Evolutionary conservation across 352 stramenopile species (phyloP).

Genomic region (Globisporangium paroecandrum): DNA sequence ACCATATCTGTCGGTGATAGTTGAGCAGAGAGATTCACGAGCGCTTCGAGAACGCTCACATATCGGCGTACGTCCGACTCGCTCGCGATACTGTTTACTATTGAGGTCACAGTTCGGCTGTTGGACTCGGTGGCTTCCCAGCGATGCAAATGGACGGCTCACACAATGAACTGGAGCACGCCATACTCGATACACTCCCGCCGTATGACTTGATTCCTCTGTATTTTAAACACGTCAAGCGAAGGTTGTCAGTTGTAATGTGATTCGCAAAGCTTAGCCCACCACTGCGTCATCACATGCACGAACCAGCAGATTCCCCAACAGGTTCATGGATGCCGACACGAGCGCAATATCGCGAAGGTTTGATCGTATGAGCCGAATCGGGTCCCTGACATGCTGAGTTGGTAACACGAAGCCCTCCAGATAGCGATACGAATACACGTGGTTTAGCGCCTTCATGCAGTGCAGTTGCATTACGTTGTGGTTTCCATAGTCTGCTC

Average conservation of each 20-base stretch:
- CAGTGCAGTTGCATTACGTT: constrained; percentile 9
- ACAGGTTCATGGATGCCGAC: constrained; percentile 19
- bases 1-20: constrained; percentile 19
- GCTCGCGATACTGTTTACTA: constrained; percentile 23
- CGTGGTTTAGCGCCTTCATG: constrained; percentile 4
- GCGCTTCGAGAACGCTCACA: constrained; percentile 22
- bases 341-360: constrained; percentile 18
- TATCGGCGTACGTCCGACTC: constrained; percentile 27
- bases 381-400: constrained; percentile 21
- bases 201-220: constrained; percentile 22
- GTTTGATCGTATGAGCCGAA: constrained; percentile 27
- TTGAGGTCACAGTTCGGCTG: constrained; percentile 17
- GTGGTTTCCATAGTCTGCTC: background rate
- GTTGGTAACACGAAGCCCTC: constrained; percentile 15
- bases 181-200: constrained; percentile 23
- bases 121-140: constrained; percentile 13
- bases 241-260: background rate
- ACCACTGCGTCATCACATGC: background rate
- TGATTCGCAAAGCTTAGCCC: background rate
- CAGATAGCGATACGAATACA: constrained; percentile 3
- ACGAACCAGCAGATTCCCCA: constrained; percentile 16
- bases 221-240: background rate
- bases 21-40: constrained; percentile 14
- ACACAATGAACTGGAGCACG: constrained; percentile 24
- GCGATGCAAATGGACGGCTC: constrained; percentile 20